phyloP scores from a whole-genome alignment of 331 rosid genomes.

The Cydonia oblonga region DNA sequence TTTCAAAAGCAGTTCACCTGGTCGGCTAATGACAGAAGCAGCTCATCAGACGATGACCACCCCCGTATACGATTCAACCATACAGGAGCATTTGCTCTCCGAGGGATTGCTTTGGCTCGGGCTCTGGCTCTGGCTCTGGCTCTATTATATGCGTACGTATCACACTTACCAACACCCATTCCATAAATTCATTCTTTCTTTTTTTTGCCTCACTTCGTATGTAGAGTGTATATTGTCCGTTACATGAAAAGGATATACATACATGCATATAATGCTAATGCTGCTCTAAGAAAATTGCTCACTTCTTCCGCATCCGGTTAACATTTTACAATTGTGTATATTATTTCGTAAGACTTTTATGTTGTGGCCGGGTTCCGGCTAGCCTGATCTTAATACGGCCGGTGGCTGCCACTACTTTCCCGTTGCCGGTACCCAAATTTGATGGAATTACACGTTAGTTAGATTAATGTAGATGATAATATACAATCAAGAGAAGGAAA shows the following conservation, averaged over 20 bases:
- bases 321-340: neutral
- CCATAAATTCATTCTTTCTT: slow-evolving; percentile 57
- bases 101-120: slow-evolving; percentile 7
- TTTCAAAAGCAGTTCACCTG: neutral
- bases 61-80: slow-evolving; percentile 18
- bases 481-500: neutral
- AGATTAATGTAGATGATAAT: neutral
- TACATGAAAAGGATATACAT: slow-evolving; percentile 15
- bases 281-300: neutral
- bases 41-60: slow-evolving; percentile 7
- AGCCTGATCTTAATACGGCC: neutral
- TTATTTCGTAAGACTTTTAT: neutral
- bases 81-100: slow-evolving; percentile 8
- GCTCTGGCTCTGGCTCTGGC: too few relatives aligned
- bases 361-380: neutral
- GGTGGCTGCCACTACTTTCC: neutral
- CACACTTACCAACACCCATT: slow-evolving; percentile 22
- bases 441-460: too few relatives aligned
- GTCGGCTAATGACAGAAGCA: slow-evolving; percentile 15
- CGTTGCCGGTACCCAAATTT: neutral
- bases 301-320: neutral
- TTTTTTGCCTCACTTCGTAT: slow-evolving; percentile 20
- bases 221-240: slow-evolving; percentile 26
- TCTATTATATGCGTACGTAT: too few relatives aligned
- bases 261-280: neutral